These are phyloP conservation scores for Acanthochlamys bracteata DNA, from an alignment of 106 monocot species.

Conservation along the genomic window DNA sequence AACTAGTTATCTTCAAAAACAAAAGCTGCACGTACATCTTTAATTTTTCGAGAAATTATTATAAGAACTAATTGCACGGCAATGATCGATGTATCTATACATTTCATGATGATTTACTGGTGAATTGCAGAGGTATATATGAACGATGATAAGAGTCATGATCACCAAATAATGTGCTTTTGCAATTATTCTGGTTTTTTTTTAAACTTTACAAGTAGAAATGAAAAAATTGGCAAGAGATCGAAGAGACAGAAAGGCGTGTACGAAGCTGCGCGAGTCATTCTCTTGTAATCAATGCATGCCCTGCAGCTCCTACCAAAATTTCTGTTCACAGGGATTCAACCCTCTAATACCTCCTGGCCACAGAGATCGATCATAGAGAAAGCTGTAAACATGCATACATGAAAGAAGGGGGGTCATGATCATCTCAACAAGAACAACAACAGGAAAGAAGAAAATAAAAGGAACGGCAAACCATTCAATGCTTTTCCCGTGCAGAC, in stretches of 20 bases:
- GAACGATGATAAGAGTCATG: constrained; percentile 1
- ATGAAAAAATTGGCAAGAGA: neutral
- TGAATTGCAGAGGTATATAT: neutral
- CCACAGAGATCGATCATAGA: neutral
- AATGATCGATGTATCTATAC: too few species aligned
- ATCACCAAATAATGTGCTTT: constrained; percentile 14
- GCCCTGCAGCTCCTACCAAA: neutral
- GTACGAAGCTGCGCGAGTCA: neutral
- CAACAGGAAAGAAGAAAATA: too few species aligned
- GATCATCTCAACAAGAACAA: too few species aligned
- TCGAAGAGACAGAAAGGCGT: constrained; percentile 8
- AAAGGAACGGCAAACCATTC: neutral
- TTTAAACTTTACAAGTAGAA: too few species aligned
- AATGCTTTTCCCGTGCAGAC: neutral
- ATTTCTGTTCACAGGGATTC: neutral
- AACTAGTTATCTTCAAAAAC: too few species aligned
- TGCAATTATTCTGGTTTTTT: neutral
- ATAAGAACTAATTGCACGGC: too few species aligned
- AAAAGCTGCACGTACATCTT: too few species aligned
- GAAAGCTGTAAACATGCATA: neutral
- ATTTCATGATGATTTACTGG: neutral
- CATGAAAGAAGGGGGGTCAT: neutral
- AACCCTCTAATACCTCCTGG: neutral
- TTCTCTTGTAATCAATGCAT: constrained; percentile 5
- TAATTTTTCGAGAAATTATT: too few species aligned